Conservation (phyloP, 1,284 basidiomycete species). For the Takashimella koratensis region DNA sequence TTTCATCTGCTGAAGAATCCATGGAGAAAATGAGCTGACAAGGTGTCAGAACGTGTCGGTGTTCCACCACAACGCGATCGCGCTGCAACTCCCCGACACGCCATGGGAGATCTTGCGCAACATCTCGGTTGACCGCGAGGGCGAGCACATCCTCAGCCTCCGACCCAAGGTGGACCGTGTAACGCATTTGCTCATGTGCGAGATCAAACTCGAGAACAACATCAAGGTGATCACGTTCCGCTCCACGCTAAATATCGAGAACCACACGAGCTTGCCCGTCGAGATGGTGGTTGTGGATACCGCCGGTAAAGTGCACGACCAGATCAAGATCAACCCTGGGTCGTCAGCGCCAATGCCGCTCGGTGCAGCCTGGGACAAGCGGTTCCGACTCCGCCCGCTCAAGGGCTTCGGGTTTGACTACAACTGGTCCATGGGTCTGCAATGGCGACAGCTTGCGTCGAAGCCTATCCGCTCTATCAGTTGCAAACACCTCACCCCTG, state of each 20-base stretch:
- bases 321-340: conserved; percentile 85
- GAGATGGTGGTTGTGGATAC: conserved; percentile 89
- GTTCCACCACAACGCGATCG: conserved; percentile 75
- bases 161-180: conserved; percentile 74
- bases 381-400: conserved; percentile 86
- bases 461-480: conserved; percentile 74
- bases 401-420: conserved; percentile 64
- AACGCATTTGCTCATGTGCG: conserved; percentile 79
- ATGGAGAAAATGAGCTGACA: neutral
- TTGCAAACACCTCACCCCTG: conserved; percentile 76
- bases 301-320: conserved; percentile 72
- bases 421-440: conserved; percentile 82
- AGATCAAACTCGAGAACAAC: conserved; percentile 86
- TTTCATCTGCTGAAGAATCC: neutral
- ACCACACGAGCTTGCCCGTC: conserved; percentile 85
- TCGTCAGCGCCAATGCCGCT: conserved; percentile 86
- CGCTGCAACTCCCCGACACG: conserved; percentile 78
- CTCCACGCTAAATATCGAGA: conserved; percentile 90
- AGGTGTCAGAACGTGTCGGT: conserved; percentile 67
- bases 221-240: conserved; percentile 94
- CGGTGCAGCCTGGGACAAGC: conserved; percentile 78
- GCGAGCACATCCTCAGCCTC: conserved; percentile 83
- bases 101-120: conserved; percentile 86
- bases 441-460: conserved; percentile 86
- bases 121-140: conserved; percentile 90